Base-by-base conservation (phyloP, 306 rosid genomes). In the Fragaria iinumae region DNA sequence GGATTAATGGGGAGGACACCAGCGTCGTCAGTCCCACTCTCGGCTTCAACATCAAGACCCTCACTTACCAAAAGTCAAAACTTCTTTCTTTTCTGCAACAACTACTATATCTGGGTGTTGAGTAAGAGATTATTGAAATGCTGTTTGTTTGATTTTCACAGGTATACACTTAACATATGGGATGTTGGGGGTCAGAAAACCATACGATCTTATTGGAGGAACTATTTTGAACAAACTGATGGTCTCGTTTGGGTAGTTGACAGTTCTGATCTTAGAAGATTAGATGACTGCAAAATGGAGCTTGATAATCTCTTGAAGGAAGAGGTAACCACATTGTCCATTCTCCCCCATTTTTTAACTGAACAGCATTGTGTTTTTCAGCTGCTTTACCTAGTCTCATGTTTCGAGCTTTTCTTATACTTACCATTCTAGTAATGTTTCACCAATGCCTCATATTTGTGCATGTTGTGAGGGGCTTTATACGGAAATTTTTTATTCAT, bases 11-110 rank as follows among this genome's bases (percentile, higher is more conserved):
- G 45, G 98, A 93, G 86, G 97, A 93, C 81, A 93, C 97, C 7
- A 93, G 98, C 41, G 91, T 93, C 48, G 92, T 93, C 45, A 93
- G 97, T 77, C 98, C 98, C 53, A 93, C 98, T 10, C 93, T 93
- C 6, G 98, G 98, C 55, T 93, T 93, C 88, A 93, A 93, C 87
- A 93, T 93, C 90, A 93, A 91, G 89, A 93, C 98, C 83, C 86
- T 93, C 38, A 62, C 83, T 53, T 91, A 93, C 82, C 94, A 91
- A 43, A 91, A 89, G 98, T 93, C 36, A 38, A 38, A 73, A 11
- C 57, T 27, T 27, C 6, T 12, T 9, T 60, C 11, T 8, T 8
- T 47, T 47, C 3, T 12, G 52, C 52, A 3, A 47, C 52, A 47
- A 47, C 17, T 47, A 47, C 52, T 9, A 47, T 12, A 0, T 0